Evolutionary conservation across 202 grass and related monocot genomes (phyloP).

Genomic region (Carex arenaria): DNA sequence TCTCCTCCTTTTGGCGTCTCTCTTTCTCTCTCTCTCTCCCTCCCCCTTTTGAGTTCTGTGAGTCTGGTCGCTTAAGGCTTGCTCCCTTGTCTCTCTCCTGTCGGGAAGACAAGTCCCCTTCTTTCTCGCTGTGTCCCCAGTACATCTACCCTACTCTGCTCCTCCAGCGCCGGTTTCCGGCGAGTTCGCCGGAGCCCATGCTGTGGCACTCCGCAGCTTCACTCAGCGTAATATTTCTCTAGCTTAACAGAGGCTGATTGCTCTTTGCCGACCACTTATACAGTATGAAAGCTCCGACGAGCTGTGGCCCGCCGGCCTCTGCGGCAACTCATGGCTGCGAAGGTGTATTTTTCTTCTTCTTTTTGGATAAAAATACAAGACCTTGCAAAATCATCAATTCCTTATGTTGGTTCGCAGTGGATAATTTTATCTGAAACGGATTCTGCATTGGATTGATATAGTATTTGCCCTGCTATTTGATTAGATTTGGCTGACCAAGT

Average conservation of each 20-base stretch:
- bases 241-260: not conserved
- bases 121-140: conserved; percentile 12
- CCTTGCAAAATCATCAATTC: not conserved
- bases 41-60: conserved; percentile 1
- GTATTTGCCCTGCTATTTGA: conserved; percentile 7
- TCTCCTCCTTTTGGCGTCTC: conserved; percentile 4
- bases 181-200: conserved; percentile 21
- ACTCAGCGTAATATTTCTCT: not conserved
- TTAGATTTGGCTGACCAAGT: conserved; percentile 8
- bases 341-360: not conserved
- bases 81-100: conserved; percentile 20
- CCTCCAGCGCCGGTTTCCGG: not conserved
- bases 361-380: not conserved
- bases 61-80: conserved; percentile 5
- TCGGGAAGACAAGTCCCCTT: not conserved
- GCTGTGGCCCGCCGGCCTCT: not conserved
- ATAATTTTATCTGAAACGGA: not conserved
- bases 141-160: conserved; percentile 1
- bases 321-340: conserved; percentile 20
- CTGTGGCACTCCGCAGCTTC: not conserved
- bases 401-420: not conserved
- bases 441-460: conserved; percentile 4
- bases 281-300: conserved; percentile 27
- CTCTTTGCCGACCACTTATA: not conserved
- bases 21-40: not conserved